phyloP scores from a whole-genome alignment of 148 eudicot genomes.

The Heliosperma pusillum region DNA sequence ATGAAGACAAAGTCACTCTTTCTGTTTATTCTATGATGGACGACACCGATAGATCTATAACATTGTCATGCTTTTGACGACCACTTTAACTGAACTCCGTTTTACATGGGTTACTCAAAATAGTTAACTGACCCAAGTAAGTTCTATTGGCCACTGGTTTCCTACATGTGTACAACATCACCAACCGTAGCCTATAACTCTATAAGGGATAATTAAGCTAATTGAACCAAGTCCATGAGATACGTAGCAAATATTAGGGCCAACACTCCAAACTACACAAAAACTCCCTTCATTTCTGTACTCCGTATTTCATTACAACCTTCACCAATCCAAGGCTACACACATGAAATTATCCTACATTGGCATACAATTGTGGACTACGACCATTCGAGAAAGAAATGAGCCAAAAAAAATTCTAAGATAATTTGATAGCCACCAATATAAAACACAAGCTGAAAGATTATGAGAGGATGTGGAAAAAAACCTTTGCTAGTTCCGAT shows the following conservation, averaged over 20 bases:
- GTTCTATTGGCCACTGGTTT: too few relatives aligned
- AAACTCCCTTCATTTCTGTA: not conserved
- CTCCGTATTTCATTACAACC: not conserved
- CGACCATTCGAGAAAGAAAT: not conserved
- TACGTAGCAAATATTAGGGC: not conserved
- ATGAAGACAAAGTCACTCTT: too few relatives aligned
- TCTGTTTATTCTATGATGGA: too few relatives aligned
- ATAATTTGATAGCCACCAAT: not conserved
- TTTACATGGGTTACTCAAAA: too few relatives aligned
- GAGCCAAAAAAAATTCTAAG: not conserved
- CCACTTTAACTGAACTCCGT: too few relatives aligned
- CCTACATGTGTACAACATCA: too few relatives aligned
- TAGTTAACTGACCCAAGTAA: too few relatives aligned
- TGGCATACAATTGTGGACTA: conserved; percentile 5
- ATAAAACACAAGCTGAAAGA: not conserved
- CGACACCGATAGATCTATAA: too few relatives aligned
- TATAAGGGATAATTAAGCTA: not conserved
- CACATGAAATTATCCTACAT: conserved; percentile 1
- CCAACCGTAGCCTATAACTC: too few relatives aligned
- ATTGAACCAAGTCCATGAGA: not conserved
- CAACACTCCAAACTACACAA: too few relatives aligned
- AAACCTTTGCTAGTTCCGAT: conserved; percentile 46
- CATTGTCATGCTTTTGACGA: too few relatives aligned
- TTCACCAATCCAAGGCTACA: not conserved
- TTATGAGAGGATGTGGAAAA: not conserved